Base-by-base conservation (phyloP, 192 early-diverging fungal genomes). In the Linnemannia elongata region DNA sequence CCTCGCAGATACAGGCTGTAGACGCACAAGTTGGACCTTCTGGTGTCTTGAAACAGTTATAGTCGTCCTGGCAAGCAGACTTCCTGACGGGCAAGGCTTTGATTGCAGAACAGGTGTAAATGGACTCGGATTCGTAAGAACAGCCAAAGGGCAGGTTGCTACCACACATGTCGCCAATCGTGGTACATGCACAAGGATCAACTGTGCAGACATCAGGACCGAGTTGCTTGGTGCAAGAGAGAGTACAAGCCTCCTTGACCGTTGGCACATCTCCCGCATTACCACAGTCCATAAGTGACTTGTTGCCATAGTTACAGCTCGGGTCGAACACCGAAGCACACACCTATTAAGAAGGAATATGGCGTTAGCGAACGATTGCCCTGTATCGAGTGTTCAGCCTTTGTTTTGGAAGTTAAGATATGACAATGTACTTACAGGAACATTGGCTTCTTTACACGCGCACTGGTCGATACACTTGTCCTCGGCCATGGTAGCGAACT, bases 321-420 rank as follows among this genome's bases (percentile, higher is more conserved):
- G 72, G 27, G 15, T 74, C 72, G 27, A 74, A 74, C 24, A 44
- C 22, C 9, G 39, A 44, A 13, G 72, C 72, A 44, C 72, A 74
- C 0, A 74, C 44, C 72, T 74, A 27, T 47, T 2, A 22, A 10
- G 41, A 4, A n/a, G 17, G 6, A 74, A 30, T n/a, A n/a, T n/a
- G n/a, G n/a, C n/a, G n/a, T n/a, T n/a, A n/a, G n/a, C n/a, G n/a
- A n/a, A n/a, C n/a, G n/a, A n/a, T n/a, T n/a, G n/a, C n/a, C n/a
- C n/a, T n/a, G n/a, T n/a, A n/a, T n/a, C n/a, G n/a, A n/a, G n/a
- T n/a, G n/a, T n/a, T n/a, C n/a, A 30, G 6, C 13, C 6, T 3
- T 18, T 30, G 24, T 38, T 4, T 1, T 4, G 1, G 38, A 38
- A 38, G 38, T 45, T 18, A 38, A 38, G 38, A 6, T 18, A 71